Percentiles rank a stretch among this genome's conserved stretches.
Evolutionary conservation across 768 basidiomycete species (phyloP).

Genomic region (Sarcomyxa edulis): DNA sequence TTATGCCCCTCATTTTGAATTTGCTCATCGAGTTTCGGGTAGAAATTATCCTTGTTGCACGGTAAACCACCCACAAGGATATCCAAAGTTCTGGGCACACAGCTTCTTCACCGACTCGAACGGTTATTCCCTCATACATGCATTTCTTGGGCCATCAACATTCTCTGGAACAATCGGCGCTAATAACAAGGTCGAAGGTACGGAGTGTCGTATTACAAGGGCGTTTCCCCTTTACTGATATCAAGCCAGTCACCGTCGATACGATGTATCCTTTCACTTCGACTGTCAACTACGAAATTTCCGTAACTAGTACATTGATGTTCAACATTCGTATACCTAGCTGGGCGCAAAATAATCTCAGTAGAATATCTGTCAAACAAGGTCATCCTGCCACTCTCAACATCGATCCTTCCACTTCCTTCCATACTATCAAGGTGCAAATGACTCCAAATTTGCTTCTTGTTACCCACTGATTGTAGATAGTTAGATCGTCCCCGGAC

Average conservation of each 20-base stretch:
- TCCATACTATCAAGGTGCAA: conserved; percentile 26
- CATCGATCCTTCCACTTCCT: conserved; percentile 21
- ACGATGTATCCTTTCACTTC: conserved; percentile 35
- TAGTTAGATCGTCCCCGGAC: conserved; percentile 16
- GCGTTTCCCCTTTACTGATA: background rate
- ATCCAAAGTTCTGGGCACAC: conserved; percentile 39
- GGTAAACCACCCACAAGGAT: conserved; percentile 35
- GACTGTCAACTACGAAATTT: conserved; percentile 29
- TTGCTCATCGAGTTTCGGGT: background rate
- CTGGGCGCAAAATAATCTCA: conserved; percentile 30
- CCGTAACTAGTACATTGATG: conserved; percentile 23
- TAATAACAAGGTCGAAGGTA: conserved; percentile 28
- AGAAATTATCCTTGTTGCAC: conserved; percentile 41
- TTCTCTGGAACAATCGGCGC: conserved; percentile 27
- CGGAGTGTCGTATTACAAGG: too few relatives aligned
- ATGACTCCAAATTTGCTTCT: too few relatives aligned
- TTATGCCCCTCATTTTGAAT: background rate
- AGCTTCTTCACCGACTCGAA: conserved; percentile 28
- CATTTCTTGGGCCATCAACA: conserved; percentile 32
- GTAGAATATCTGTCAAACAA: conserved; percentile 27
- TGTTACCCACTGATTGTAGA: too few relatives aligned
- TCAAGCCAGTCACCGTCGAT: conserved; percentile 30
- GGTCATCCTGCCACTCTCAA: conserved; percentile 15
- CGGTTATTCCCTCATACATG: conserved; percentile 26
- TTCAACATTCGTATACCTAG: conserved; percentile 33